Evolutionary conservation across 1,139 yeast species (phyloP).

Genomic region (Trichomonascaceae sp.): DNA sequence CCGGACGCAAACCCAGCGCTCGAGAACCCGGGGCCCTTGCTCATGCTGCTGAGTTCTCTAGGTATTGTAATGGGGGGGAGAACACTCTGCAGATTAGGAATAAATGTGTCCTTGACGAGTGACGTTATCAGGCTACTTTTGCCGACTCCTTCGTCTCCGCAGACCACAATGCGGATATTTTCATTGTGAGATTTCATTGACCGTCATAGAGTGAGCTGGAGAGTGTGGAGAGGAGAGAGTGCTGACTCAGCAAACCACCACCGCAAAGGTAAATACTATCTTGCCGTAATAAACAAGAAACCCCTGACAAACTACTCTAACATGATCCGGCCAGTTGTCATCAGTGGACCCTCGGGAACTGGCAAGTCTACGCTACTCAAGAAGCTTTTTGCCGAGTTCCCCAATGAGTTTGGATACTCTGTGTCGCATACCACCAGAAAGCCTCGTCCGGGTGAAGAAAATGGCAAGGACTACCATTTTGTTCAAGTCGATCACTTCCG

Average conservation of each 20-base stretch:
- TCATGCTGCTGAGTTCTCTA: slow-evolving; percentile 43
- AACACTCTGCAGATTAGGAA: slow-evolving; percentile 60
- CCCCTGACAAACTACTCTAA: too few relatives aligned
- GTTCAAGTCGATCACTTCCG: slow-evolving; percentile 68
- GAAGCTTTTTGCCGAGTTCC: slow-evolving; percentile 79
- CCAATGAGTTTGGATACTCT: slow-evolving; percentile 82
- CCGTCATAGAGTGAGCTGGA: too few relatives aligned
- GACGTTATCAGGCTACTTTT: slow-evolving; percentile 53
- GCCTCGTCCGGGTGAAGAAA: slow-evolving; percentile 83
- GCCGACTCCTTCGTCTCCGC: slow-evolving; percentile 75
- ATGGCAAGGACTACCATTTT: slow-evolving; percentile 86
- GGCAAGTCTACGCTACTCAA: slow-evolving; percentile 93
- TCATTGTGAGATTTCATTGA: slow-evolving; percentile 14
- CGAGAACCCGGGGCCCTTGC: slow-evolving; percentile 34
- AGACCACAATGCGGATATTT: slow-evolving; percentile 61
- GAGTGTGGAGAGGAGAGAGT: too few relatives aligned
- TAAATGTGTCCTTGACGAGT: slow-evolving; percentile 65
- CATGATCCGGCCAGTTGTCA: slow-evolving; percentile 65
- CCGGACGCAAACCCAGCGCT: too few relatives aligned
- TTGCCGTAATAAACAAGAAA: too few relatives aligned
- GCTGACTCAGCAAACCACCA: too few relatives aligned
- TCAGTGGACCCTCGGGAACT: slow-evolving; percentile 92
- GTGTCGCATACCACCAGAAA: slow-evolving; percentile 84
- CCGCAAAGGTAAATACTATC: too few relatives aligned
- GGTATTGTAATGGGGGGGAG: slow-evolving; percentile 78